phyloP scores from a whole-genome alignment of 2,329 filamentous ascomycete species.

The Aspergillus glaucus region DNA sequence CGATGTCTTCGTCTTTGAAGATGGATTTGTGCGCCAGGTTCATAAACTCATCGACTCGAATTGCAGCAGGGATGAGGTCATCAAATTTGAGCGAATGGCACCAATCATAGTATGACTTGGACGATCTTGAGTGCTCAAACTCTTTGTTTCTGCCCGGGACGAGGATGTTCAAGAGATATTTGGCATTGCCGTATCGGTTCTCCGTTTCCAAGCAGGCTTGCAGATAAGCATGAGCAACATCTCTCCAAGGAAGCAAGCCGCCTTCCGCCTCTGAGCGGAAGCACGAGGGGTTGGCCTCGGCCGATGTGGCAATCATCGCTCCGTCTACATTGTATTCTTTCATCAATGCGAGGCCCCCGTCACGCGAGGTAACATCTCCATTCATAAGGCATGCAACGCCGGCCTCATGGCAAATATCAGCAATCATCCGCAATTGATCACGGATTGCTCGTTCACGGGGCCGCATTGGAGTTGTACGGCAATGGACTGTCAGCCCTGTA shows the following conservation, averaged over 20 bases:
- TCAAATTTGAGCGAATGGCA: constrained; percentile 61
- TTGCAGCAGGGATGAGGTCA: constrained; percentile 58
- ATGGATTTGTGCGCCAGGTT: constrained; percentile 23
- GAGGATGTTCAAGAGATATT: constrained; percentile 79
- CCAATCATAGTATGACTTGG: constrained; percentile 65
- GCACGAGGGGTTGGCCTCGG: constrained; percentile 84
- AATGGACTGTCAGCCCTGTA: constrained; percentile 86
- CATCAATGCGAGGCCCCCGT: constrained; percentile 65
- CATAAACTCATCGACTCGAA: constrained; percentile 58
- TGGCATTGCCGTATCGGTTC: constrained; percentile 88
- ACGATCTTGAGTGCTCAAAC: constrained; percentile 56
- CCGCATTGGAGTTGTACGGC: constrained; percentile 92
- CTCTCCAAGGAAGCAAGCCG: constrained; percentile 65
- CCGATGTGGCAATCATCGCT: constrained; percentile 93
- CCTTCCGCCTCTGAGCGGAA: constrained; percentile 63
- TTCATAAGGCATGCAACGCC: constrained; percentile 95
- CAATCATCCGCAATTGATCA: constrained; percentile 78
- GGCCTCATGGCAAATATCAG: constrained; percentile 68
- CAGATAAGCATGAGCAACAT: constrained; percentile 72
- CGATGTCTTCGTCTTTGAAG: constrained; percentile 2
- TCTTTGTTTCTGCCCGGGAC: constrained; percentile 66
- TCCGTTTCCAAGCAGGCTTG: constrained; percentile 66
- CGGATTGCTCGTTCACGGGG: constrained; percentile 82
- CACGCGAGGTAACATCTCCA: constrained; percentile 74
- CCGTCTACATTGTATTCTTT: constrained; percentile 80